Conservation (phyloP, 345 rosid species). For the Citrus reticulata region DNA sequence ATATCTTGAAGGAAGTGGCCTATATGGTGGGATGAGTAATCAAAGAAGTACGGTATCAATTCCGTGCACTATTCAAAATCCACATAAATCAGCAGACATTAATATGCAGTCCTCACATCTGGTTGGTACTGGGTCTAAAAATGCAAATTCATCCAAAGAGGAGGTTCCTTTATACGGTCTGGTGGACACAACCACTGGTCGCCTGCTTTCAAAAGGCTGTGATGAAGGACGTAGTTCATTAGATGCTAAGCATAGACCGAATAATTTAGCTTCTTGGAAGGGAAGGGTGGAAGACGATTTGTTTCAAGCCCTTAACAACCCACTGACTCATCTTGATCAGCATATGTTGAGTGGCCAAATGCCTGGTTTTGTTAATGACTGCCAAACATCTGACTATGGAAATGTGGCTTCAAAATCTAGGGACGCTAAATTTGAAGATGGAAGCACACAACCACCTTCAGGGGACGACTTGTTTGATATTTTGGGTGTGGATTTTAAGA, state of each 20-base stretch:
- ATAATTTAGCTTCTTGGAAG: slow-evolving; percentile 23
- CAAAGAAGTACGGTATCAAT: slow-evolving; percentile 17
- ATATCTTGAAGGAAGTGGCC: slow-evolving; percentile 13
- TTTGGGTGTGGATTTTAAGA: slow-evolving; percentile 71
- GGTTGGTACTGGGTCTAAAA: slow-evolving; percentile 14
- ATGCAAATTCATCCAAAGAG: slow-evolving; percentile 29
- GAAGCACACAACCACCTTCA: slow-evolving; percentile 32
- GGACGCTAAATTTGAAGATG: slow-evolving; percentile 27
- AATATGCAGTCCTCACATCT: slow-evolving; percentile 7
- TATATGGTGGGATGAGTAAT: slow-evolving; percentile 6
- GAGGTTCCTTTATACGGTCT: slow-evolving; percentile 22
- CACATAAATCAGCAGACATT: slow-evolving; percentile 9
- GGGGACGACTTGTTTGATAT: slow-evolving; percentile 82
- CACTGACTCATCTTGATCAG: slow-evolving; percentile 17
- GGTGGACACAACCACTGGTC: slow-evolving; percentile 16
- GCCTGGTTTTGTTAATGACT: slow-evolving; percentile 14
- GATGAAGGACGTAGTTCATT: slow-evolving; percentile 4
- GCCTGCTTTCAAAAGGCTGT: slow-evolving; percentile 24
- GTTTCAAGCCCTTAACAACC: slow-evolving; percentile 27
- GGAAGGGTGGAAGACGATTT: slow-evolving; percentile 25
- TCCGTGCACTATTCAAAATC: slow-evolving; percentile 12
- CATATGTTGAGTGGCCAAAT: slow-evolving; percentile 17
- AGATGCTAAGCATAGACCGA: slow-evolving; percentile 17
- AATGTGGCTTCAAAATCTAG: slow-evolving; percentile 16
- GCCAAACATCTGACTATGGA: slow-evolving; percentile 27